Base-by-base conservation (phyloP, 306 rosid species). In the Trichosanthes cucumerina region DNA sequence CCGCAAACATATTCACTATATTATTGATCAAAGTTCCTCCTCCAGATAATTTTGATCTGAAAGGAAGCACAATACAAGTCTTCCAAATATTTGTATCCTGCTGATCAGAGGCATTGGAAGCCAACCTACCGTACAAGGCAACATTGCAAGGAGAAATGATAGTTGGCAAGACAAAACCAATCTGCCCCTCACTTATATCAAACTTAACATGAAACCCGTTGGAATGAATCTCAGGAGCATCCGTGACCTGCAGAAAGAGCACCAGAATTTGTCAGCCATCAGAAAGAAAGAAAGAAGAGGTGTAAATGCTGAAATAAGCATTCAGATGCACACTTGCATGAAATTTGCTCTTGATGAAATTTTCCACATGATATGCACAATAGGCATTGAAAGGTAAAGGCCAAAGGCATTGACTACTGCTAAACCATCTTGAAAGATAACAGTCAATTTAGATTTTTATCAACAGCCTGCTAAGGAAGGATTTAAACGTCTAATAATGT, bases 151-250 rank as follows among this genome's bases (percentile, higher is more conserved):
- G 88, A 84, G 96, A 91, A 76, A 94, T 81, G 31, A 84, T 62
- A 69, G 98, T 87, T 53, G 98, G 98, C 88, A 94, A 84, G 86
- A 94, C 93, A 86, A 94, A 94, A 82, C 98, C 98, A 85, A 94
- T 92, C 83, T 94, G 97, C 44, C 95, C 98, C 83, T 94, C 96
- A 79, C 95, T 87, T 58, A 89, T 89, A 83, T 92, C 98, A 87
- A 94, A 94, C 90, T 94, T 94, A 80, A 90, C 87, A 85, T 94
- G 98, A 82, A 94, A 94, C 38, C 98, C 97, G 81, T 94, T 92
- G 77, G 98, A 94, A 86, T 94, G 98, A 84, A 94, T 94, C 88
- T 94, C 96, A 36, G 98, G 98, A 84, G 93, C 91, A 88, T 94
- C 96, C 41, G 98, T 92, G 79, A 94, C 88, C 98, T 94, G 91